Percentiles rank a stretch among this genome's conserved stretches.
phyloP scores from a whole-genome alignment of 495 filamentous ascomycete species.

The Aspergillus wentii region DNA sequence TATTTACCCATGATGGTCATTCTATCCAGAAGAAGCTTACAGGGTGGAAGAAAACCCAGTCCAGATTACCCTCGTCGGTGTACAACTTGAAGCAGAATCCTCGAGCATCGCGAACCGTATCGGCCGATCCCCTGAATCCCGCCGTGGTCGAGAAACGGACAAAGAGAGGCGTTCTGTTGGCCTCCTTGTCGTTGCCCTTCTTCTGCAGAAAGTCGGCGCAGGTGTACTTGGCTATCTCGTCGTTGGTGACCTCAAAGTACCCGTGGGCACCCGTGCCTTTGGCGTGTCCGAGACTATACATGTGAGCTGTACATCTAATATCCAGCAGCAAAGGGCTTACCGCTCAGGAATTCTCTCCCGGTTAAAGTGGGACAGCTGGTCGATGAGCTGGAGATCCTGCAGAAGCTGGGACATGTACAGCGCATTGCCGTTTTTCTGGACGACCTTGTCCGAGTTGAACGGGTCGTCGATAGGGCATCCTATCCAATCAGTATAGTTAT shows the following conservation, averaged over 20 bases:
- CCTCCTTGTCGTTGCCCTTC: constrained; percentile 29
- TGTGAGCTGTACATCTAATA: not conserved
- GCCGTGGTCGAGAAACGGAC: constrained; percentile 59
- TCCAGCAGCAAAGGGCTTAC: not conserved
- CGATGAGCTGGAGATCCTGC: constrained; percentile 21
- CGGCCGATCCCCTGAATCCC: constrained; percentile 54
- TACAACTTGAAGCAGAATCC: constrained; percentile 68
- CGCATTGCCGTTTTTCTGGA: not conserved
- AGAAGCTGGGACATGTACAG: not conserved
- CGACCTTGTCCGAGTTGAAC: not conserved
- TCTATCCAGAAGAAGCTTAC: not conserved
- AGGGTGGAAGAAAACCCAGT: constrained; percentile 57
- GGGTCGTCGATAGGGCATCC: not conserved
- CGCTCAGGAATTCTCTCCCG: constrained; percentile 54
- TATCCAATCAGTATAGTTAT: not conserved
- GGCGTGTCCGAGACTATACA: constrained; percentile 64
- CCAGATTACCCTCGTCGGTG: constrained; percentile 69
- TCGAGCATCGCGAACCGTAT: constrained; percentile 55
- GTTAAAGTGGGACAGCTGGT: constrained; percentile 44
- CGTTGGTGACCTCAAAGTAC: constrained; percentile 57
- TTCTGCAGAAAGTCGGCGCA: constrained; percentile 48
- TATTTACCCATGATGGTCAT: too few species aligned
- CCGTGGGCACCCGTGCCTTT: constrained; percentile 69
- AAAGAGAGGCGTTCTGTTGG: constrained; percentile 35
- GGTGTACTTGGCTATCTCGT: constrained; percentile 27